phyloP scores from a whole-genome alignment of 805 yeast genomes.

The Spencermartinsiella europaea region DNA sequence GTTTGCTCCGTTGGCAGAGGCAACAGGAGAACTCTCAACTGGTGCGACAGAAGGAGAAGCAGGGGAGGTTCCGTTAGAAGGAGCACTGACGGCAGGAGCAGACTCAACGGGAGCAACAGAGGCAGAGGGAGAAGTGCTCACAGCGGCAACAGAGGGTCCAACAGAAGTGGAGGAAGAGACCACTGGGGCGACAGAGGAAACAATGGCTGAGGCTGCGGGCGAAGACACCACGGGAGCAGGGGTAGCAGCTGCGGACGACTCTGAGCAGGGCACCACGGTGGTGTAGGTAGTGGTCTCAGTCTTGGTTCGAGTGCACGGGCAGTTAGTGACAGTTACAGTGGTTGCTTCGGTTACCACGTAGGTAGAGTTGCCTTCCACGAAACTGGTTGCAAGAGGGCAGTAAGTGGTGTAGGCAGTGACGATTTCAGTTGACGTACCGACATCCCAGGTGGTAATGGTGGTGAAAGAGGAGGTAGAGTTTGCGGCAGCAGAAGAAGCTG shows the following conservation, averaged over 20 bases:
- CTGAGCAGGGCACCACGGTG: constrained; percentile 27
- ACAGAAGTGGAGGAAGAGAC: constrained; percentile 33
- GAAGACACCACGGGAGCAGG: constrained; percentile 15
- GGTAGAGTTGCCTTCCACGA: constrained; percentile 64
- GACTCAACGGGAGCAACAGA: too few relatives aligned
- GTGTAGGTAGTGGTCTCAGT: constrained; percentile 27
- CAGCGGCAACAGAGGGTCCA: constrained; percentile 23
- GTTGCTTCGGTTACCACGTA: constrained; percentile 73
- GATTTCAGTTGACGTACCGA: constrained; percentile 33
- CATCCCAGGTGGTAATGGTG: constrained; percentile 37
- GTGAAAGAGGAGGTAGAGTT: constrained; percentile 24
- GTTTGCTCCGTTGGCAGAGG: too few relatives aligned
- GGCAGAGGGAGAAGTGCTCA: constrained; percentile 22
- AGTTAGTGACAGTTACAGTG: constrained; percentile 79
- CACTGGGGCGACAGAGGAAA: constrained; percentile 18
- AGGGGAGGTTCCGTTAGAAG: constrained; percentile 44
- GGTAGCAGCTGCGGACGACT: constrained; percentile 12
- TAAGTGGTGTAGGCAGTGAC: constrained; percentile 74
- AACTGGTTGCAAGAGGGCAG: constrained; percentile 79
- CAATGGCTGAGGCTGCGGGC: constrained; percentile 18
- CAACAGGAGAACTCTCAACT: too few relatives aligned
- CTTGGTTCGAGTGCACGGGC: constrained; percentile 68
- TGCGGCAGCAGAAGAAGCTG: neutral
- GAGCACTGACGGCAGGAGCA: constrained; percentile 47
- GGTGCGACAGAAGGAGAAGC: too few relatives aligned